Base-by-base conservation (phyloP, 2,329 filamentous ascomycete genomes). In the Fusarium sp. region DNA sequence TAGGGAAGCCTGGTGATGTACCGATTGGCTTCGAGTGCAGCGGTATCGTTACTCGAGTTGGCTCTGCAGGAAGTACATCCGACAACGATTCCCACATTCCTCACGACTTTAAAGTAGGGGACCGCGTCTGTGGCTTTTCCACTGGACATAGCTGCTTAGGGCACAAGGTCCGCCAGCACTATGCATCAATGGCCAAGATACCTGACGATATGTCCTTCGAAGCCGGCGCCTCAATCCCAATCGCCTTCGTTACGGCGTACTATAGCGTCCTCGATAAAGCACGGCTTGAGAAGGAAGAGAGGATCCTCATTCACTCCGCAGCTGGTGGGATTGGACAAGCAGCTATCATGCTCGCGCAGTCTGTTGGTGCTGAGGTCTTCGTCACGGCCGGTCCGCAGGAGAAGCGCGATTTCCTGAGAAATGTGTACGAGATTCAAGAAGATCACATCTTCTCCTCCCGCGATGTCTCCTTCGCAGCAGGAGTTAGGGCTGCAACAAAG, bases 211-310 rank as follows among this genome's bases (percentile, higher is more conserved):
- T 64, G 18, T 56, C 52, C 36, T 54, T 66, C 23, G 71, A 73
- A 11, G 79, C 83, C 10, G 80, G 78, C 3, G 73, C 76, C 7
- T 46, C 59, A 15, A 44, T 68, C 15, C 70, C 69, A 7, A 51
- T 61, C 11, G 61, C 61, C 7, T 70, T 56, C 28, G 39, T 53
- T 8, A 71, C 70, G 10, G 62, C 55, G 3, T 65, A 69, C 36
- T 55, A 68, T 23, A 50, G 53, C 7, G 43, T 72, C 6, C 41
- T 62, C 13, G 47, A 69, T 15, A 46, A 61, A 18, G 67, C 44
- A 9, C 70, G 78, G 1, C 73, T 86, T 1, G 48, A 70, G 11
- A 73, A 75, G 2, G 79, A 78, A 15, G 78, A 79, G 46, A 66
- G 39, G 3, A 66, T 80, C 4, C 73, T 81, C 6, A 76, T 80